These are phyloP conservation scores for Gaultheria prostrata DNA, from an alignment of 148 eudicot species.

Conservation along the genomic window DNA sequence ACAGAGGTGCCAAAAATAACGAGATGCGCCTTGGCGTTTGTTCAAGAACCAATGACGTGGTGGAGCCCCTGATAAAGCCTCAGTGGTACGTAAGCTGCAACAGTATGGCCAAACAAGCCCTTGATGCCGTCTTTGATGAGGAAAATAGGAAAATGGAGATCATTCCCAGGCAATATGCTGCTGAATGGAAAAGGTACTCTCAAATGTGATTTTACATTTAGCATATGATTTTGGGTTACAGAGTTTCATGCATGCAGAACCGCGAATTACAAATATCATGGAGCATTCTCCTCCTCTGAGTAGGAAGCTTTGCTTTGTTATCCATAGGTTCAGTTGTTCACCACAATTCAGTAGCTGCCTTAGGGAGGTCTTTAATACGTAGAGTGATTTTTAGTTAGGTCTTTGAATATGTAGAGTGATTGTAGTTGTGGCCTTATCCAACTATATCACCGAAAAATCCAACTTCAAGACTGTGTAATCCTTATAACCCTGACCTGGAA, in stretches of 20 bases:
- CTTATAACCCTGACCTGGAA: background rate
- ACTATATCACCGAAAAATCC: background rate
- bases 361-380: background rate
- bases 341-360: background rate
- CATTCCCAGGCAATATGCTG: constrained; percentile 78
- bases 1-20: constrained; percentile 64
- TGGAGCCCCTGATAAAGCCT: constrained; percentile 94
- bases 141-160: constrained; percentile 66
- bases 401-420: background rate
- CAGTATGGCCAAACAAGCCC: constrained; percentile 78
- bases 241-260: background rate
- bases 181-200: constrained; percentile 91
- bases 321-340: background rate
- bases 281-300: background rate
- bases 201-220: background rate
- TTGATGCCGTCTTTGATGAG: constrained; percentile 67
- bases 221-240: background rate
- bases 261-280: background rate
- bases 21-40: constrained; percentile 95
- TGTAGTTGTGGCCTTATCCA: background rate
- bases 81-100: constrained; percentile 94
- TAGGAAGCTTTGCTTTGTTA: background rate
- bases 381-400: background rate
- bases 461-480: background rate
- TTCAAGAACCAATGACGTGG: constrained; percentile 85